phyloP scores from a whole-genome alignment of 768 basidiomycete genomes.

The Suillus tomentosus region DNA sequence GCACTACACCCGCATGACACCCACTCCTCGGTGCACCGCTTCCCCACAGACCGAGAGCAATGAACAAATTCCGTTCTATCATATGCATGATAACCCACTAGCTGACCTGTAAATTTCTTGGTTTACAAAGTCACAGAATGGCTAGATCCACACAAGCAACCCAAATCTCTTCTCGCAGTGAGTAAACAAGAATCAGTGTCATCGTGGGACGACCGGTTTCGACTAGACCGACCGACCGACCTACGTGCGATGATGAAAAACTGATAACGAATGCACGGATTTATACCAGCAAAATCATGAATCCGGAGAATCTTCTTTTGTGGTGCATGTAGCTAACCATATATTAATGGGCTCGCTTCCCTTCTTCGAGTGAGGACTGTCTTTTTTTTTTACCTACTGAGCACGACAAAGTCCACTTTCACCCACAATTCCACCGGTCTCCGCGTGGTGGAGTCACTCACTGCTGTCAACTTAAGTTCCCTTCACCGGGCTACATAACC shows the following conservation, averaged over 20 bases:
- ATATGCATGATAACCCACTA: background rate
- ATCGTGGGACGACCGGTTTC: background rate
- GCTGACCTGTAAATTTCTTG: background rate
- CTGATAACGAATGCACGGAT: conserved; percentile 6
- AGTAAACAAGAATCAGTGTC: background rate
- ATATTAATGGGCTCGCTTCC: background rate
- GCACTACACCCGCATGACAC: background rate
- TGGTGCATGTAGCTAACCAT: background rate
- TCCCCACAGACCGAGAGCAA: background rate
- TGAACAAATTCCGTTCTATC: background rate
- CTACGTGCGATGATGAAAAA: background rate
- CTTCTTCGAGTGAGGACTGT: background rate
- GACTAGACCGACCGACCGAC: no score
- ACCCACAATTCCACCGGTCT: background rate
- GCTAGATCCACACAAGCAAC: background rate
- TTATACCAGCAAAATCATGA: background rate
- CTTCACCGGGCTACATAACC: background rate
- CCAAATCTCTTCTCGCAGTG: background rate
- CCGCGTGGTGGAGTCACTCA: background rate
- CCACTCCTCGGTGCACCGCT: background rate
- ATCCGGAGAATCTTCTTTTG: background rate
- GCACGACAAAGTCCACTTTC: background rate
- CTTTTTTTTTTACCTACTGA: background rate
- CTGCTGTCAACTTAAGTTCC: conserved; percentile 1
- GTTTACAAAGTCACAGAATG: background rate